A percentile compares a stretch with the other conserved stretches of the same genome.
Conservation (phyloP, 2,329 filamentous ascomycete species). For the Trichoderma guizhouense region DNA sequence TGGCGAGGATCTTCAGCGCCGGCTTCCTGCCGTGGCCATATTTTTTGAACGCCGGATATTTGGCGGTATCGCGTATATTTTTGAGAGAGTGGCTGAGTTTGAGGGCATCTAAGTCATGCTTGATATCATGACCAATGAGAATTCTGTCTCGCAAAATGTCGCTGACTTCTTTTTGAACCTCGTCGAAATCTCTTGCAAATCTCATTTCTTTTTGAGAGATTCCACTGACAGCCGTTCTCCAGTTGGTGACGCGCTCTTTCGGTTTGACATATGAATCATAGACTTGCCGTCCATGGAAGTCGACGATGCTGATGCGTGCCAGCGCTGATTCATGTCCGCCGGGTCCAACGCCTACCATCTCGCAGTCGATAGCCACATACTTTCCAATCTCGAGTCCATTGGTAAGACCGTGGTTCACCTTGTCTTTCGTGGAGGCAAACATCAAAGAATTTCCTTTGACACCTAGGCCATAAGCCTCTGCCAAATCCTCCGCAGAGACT, state of each 20-base stretch:
- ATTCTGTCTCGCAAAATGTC: conserved; percentile 67
- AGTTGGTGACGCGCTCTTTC: conserved; percentile 77
- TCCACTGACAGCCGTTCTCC: conserved; percentile 83
- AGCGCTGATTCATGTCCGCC: conserved; percentile 69
- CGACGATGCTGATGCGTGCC: conserved; percentile 84
- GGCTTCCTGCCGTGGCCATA: conserved; percentile 66
- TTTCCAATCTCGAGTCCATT: conserved; percentile 70
- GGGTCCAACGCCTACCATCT: conserved; percentile 90
- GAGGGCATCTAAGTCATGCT: conserved; percentile 74
- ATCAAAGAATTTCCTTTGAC: conserved; percentile 47
- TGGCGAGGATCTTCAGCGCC: conserved; percentile 57
- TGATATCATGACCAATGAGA: conserved; percentile 79
- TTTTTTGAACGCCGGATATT: conserved; percentile 70
- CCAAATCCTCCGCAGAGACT: conserved; percentile 57
- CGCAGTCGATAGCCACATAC: conserved; percentile 91
- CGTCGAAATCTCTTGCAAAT: conserved; percentile 65
- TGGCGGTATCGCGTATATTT: conserved; percentile 82
- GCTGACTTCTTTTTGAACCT: conserved; percentile 71
- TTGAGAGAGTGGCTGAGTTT: conserved; percentile 73
- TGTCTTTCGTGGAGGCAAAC: conserved; percentile 45
- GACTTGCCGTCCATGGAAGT: conserved; percentile 87
- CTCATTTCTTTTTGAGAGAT: conserved; percentile 72
- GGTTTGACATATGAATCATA: conserved; percentile 92
- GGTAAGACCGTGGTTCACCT: conserved; percentile 62
- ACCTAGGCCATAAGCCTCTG: conserved; percentile 59